These are phyloP conservation scores for Macrolepiota dolichaula DNA, from an alignment of 768 basidiomycete species.

Conservation along the genomic window DNA sequence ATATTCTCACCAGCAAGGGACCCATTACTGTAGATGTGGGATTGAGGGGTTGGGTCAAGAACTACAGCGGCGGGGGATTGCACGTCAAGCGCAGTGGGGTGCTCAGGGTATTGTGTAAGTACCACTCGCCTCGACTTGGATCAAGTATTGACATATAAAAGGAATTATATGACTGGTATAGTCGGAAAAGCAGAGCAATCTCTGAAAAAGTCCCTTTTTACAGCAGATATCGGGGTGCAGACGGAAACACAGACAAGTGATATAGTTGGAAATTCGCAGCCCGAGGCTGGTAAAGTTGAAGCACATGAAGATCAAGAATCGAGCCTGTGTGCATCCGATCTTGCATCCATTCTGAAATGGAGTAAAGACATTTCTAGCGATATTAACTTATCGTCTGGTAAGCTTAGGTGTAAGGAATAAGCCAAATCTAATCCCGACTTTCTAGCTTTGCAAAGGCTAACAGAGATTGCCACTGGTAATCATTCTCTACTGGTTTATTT, in stretches of 20 bases:
- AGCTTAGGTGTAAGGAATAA: slow-evolving; percentile 8
- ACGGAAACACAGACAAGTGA: slow-evolving; percentile 41
- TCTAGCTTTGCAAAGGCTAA: slow-evolving; percentile 64
- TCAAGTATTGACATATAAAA: slow-evolving; percentile 18
- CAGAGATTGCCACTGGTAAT: slow-evolving; percentile 67
- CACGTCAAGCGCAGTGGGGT: slow-evolving; percentile 68
- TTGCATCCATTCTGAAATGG: slow-evolving; percentile 70
- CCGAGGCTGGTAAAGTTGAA: slow-evolving; percentile 29
- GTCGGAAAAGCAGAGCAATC: slow-evolving; percentile 45
- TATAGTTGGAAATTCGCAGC: slow-evolving; percentile 20
- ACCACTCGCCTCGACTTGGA: not conserved
- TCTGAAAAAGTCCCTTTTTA: slow-evolving; percentile 53
- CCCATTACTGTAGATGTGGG: slow-evolving; percentile 61
- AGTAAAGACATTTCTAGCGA: slow-evolving; percentile 74
- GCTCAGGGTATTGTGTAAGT: slow-evolving; percentile 69
- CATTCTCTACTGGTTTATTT: not conserved
- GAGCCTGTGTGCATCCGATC: slow-evolving; percentile 55
- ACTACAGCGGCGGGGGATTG: slow-evolving; percentile 62
- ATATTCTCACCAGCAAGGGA: slow-evolving; percentile 51
- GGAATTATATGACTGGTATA: slow-evolving; percentile 46
- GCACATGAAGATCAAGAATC: slow-evolving; percentile 52
- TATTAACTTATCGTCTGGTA: slow-evolving; percentile 64
- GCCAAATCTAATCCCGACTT: not conserved
- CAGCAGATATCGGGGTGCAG: slow-evolving; percentile 61
- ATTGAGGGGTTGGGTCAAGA: slow-evolving; percentile 67